A percentile compares a stretch with the other conserved stretches of the same genome.
Conservation (phyloP, 2,329 filamentous ascomycete species). For the Talaromyces sp. region DNA sequence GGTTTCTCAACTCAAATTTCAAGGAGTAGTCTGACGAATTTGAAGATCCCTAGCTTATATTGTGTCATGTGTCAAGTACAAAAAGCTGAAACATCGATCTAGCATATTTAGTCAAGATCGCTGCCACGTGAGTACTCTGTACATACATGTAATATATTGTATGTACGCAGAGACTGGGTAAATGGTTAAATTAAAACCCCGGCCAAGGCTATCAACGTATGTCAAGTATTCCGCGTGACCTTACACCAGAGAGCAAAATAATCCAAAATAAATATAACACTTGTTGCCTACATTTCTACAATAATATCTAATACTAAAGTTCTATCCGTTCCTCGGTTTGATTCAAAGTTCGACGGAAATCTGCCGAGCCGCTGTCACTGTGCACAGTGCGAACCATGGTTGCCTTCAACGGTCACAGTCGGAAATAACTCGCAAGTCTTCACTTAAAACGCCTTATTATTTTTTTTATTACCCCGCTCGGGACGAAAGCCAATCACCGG, state of each 20-base stretch:
- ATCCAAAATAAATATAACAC: neutral
- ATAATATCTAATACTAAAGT: too few relatives aligned
- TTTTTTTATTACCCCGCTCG: neutral
- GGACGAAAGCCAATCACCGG: neutral
- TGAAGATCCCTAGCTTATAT: neutral
- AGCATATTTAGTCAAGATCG: neutral
- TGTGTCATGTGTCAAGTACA: neutral
- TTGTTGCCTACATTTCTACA: too few relatives aligned
- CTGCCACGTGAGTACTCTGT: neutral
- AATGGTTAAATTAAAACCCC: neutral
- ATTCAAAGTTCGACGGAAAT: neutral
- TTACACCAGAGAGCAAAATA: neutral
- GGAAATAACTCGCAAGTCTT: neutral
- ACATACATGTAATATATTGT: neutral
- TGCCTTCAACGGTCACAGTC: neutral
- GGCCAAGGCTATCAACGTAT: neutral
- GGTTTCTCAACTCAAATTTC: too few relatives aligned
- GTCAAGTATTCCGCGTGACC: neutral
- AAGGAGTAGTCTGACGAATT: too few relatives aligned
- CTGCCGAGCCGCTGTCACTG: neutral
- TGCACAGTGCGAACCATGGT: neutral
- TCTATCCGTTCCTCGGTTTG: neutral
- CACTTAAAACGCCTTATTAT: neutral
- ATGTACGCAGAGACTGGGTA: too few relatives aligned
- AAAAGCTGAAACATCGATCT: neutral